Evolutionary conservation across 2,329 filamentous ascomycete genomes (phyloP).

Genomic region (Fusarium equiseti): DNA sequence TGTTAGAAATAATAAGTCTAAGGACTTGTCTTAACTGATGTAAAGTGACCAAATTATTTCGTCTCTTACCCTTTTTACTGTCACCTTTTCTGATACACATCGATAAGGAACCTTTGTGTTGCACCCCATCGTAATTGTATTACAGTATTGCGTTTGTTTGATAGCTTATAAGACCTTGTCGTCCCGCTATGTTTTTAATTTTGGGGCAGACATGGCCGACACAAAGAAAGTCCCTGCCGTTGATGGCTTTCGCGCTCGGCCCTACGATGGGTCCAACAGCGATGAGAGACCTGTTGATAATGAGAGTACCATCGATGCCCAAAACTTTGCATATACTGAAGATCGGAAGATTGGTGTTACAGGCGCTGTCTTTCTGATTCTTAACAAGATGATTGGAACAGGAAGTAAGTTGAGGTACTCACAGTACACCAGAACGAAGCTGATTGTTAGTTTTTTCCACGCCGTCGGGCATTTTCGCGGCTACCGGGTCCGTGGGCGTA

Average conservation of each 20-base stretch:
- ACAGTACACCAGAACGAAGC: not conserved
- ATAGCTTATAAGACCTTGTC: not conserved
- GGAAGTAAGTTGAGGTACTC: constrained; percentile 58
- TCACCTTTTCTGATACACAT: not conserved
- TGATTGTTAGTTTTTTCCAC: constrained; percentile 63
- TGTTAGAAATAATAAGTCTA: not conserved
- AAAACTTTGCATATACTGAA: constrained; percentile 55
- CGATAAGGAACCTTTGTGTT: not conserved
- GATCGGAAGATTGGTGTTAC: constrained; percentile 64
- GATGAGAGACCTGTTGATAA: constrained; percentile 39
- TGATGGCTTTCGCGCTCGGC: constrained; percentile 17
- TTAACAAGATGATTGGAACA: constrained; percentile 71
- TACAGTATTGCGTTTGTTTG: not conserved
- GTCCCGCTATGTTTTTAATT: not conserved
- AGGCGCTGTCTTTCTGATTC: constrained; percentile 65
- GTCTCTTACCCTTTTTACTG: not conserved
- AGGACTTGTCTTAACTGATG: fast-evolving
- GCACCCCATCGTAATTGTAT: not conserved
- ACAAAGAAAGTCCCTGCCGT: constrained; percentile 10
- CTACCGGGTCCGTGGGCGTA: constrained; percentile 64
- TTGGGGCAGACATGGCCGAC: constrained; percentile 27
- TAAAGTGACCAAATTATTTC: not conserved
- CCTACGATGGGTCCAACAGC: constrained; percentile 17
- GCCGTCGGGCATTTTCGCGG: constrained; percentile 64
- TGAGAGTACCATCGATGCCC: constrained; percentile 54